Conservation (phyloP, 2,329 filamentous ascomycete species). For the Geosmithia flava region DNA sequence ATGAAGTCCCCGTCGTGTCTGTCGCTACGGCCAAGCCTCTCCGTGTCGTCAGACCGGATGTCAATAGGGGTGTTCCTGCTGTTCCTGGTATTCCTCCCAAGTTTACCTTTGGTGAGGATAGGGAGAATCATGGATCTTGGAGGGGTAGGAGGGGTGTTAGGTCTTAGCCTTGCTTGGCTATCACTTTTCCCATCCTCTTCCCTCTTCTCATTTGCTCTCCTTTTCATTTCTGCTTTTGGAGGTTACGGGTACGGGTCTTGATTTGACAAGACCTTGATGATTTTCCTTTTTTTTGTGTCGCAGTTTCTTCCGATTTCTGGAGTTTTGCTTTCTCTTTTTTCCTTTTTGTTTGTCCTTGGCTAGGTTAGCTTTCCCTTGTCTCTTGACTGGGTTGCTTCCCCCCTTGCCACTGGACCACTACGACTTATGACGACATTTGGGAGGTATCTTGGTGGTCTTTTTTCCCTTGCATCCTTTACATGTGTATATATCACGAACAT, state of each 20-base stretch:
- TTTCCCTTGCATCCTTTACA: neutral
- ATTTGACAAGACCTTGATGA: no score
- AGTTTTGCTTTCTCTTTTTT: neutral
- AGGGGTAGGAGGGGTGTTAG: slow-evolving; percentile 5
- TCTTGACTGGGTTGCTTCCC: no score
- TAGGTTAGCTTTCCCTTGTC: neutral
- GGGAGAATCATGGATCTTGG: slow-evolving; percentile 19
- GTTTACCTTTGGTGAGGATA: slow-evolving; percentile 21
- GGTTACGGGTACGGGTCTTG: no score
- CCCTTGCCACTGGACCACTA: no score
- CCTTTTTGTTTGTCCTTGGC: neutral
- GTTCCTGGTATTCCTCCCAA: slow-evolving; percentile 31
- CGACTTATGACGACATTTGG: neutral
- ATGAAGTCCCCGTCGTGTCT: slow-evolving; percentile 3
- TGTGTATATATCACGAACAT: neutral
- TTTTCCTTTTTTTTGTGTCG: no score
- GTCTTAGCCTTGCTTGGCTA: neutral
- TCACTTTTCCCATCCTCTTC: no score
- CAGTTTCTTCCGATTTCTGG: no score
- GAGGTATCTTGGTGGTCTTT: neutral
- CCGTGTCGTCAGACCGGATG: slow-evolving; percentile 29
- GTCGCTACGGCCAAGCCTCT: slow-evolving; percentile 9
- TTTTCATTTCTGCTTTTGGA: no score
- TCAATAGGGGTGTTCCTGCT: slow-evolving; percentile 31
- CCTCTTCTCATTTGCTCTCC: no score